These are phyloP conservation scores for Mycena maculata DNA, from an alignment of 768 basidiomycete species.

Conservation along the genomic window DNA sequence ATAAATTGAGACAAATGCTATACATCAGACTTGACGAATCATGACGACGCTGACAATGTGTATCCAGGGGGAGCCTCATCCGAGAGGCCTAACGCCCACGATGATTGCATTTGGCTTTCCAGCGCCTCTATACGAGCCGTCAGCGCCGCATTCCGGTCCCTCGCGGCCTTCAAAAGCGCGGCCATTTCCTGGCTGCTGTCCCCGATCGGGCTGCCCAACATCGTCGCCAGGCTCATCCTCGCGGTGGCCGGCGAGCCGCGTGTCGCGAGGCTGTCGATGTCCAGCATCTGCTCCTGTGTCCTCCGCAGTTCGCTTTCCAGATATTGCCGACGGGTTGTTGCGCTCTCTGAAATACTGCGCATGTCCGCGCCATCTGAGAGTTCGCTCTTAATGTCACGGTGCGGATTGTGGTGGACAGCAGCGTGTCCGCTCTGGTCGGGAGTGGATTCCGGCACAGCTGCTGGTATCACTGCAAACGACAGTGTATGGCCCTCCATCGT, in stretches of 20 bases:
- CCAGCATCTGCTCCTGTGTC: neutral
- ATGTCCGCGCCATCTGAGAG: too few relatives aligned
- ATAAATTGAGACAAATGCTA: too few relatives aligned
- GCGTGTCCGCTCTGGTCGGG: too few relatives aligned
- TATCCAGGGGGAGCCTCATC: conserved; percentile 10
- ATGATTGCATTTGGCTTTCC: conserved; percentile 7
- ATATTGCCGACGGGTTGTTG: neutral
- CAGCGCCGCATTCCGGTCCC: neutral
- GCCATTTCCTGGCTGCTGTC: neutral
- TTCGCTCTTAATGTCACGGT: too few relatives aligned
- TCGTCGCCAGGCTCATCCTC: neutral
- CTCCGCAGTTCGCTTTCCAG: neutral
- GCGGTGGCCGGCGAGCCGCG: neutral
- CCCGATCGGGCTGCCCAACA: neutral
- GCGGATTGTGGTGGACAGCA: too few relatives aligned
- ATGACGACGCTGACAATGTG: neutral
- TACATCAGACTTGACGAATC: neutral
- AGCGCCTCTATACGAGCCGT: neutral
- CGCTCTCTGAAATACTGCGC: too few relatives aligned
- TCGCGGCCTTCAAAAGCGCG: neutral
- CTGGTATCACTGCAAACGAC: too few relatives aligned
- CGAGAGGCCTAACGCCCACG: neutral
- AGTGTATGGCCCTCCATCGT: too few relatives aligned
- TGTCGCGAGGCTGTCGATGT: neutral
- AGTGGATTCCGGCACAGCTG: too few relatives aligned